Conservation (phyloP, 2,329 filamentous ascomycete species). For the Cladophialophora yegresii region DNA sequence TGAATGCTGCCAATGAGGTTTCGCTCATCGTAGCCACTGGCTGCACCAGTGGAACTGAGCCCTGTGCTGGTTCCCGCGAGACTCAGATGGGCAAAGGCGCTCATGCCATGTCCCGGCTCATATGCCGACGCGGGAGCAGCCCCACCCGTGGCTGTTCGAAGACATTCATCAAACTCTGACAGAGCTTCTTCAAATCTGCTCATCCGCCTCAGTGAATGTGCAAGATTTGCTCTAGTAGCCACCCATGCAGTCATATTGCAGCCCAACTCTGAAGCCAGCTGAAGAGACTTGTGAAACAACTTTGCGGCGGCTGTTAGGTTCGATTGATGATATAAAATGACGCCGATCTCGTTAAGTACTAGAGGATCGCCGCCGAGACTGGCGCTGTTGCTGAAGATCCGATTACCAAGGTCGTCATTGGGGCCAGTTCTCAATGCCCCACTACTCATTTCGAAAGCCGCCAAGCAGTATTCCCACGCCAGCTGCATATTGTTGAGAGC, state of each 20-base stretch:
- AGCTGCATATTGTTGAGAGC: constrained; percentile 92
- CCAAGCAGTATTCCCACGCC: constrained; percentile 90
- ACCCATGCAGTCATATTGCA: constrained; percentile 81
- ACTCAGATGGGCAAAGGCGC: constrained; percentile 30
- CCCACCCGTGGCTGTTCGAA: constrained; percentile 74
- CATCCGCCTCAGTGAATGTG: constrained; percentile 77
- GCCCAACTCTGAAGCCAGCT: constrained; percentile 76
- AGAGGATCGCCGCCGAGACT: constrained; percentile 67
- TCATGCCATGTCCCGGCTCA: constrained; percentile 27
- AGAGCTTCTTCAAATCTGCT: constrained; percentile 71
- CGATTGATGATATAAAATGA: constrained; percentile 92
- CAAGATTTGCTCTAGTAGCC: constrained; percentile 82
- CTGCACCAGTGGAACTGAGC: constrained; percentile 40
- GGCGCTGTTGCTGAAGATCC: constrained; percentile 35
- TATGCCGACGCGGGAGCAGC: constrained; percentile 43
- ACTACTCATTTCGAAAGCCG: constrained; percentile 68
- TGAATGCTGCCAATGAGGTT: constrained; percentile 51
- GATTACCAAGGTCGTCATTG: constrained; percentile 30
- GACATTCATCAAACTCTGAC: constrained; percentile 80
- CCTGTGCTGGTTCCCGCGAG: constrained; percentile 23
- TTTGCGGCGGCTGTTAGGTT: constrained; percentile 72
- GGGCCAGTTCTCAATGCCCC: constrained; percentile 43
- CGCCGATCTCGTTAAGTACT: constrained; percentile 90
- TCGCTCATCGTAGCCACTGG: constrained; percentile 51
- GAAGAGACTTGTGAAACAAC: constrained; percentile 75